phyloP scores from a whole-genome alignment of 305 asterid genomes.

The Fraxinus sp. region DNA sequence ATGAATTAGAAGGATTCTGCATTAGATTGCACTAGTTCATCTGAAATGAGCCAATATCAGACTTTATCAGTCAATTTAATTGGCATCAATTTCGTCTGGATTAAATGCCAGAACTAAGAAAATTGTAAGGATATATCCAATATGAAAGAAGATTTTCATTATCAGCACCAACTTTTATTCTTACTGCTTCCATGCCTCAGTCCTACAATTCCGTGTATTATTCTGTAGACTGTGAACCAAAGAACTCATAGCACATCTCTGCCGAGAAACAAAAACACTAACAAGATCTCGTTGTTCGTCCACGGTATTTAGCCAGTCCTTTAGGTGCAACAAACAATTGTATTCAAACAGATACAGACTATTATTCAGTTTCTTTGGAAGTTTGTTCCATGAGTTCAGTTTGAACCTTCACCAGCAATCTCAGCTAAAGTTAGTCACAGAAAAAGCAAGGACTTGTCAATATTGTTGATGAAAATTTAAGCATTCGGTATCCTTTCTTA shows the following conservation, averaged over 20 bases:
- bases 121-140: not conserved
- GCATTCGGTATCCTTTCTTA: not conserved
- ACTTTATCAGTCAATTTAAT: not conserved
- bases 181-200: not conserved
- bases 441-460: not conserved
- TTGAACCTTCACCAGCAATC: not conserved
- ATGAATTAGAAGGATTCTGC: not conserved
- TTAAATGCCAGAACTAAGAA: not conserved
- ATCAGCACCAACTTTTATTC: not conserved
- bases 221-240: not conserved
- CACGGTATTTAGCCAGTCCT: not conserved
- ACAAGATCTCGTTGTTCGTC: not conserved
- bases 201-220: not conserved
- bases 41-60: not conserved
- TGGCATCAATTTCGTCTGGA: not conserved
- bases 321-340: not conserved
- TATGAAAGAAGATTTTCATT: not conserved
- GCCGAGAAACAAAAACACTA: not conserved
- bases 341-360: not conserved
- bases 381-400: not conserved
- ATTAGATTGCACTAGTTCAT: not conserved
- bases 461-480: not conserved
- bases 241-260: slow-evolving; percentile 6
- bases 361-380: not conserved
- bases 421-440: not conserved